Base-by-base conservation (phyloP, 306 rosid genomes). In the Dryas drummondii region DNA sequence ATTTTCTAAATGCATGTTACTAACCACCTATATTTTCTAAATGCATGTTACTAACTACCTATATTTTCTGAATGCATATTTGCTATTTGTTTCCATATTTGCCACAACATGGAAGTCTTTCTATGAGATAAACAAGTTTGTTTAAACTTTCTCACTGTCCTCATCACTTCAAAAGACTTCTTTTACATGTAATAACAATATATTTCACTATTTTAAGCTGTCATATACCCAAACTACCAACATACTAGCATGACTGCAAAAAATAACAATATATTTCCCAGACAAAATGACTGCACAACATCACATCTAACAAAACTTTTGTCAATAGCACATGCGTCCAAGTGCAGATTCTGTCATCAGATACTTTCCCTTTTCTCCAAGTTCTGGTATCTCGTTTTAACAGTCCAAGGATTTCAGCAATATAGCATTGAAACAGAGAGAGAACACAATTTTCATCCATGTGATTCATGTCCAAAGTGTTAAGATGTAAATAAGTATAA, bases 341-440 rank as follows among this genome's bases (percentile, higher is more conserved):
- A 60, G 47, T 27, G 67, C 61, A 76, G 68, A 55, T 55, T 41
- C 75, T 53, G 66, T 68, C 70, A 76, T 41, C 50, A 56, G 19
- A 12, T 26, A 48, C 42, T 44, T 46, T 58, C 9, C 16, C 17
- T 76, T 56, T 19, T 41, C 50, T 66, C 72, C 27, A 19, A 27
- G 58, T 26, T 69, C 13, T 51, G 45, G 41, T 10, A 15, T 55
- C 42, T 56, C 47, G 46, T 69, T 47, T 80, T 48, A 8, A 68
- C 68, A 45, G 44, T 45, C 46, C 54, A 77, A 66, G 51, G 17
- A 22, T 15, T 66, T 55, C 61, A 73, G 59, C 51, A 11, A 55
- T 49, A 55, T 48, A 5, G 9, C 5, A 55, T 56, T 19, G 17
- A 55, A 52, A 19, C 63, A 53, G 61, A 26, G 16, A 72, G 49